Evolutionary conservation across 2,329 filamentous ascomycete genomes (phyloP).

Genomic region (Xylariaceae sp.): DNA sequence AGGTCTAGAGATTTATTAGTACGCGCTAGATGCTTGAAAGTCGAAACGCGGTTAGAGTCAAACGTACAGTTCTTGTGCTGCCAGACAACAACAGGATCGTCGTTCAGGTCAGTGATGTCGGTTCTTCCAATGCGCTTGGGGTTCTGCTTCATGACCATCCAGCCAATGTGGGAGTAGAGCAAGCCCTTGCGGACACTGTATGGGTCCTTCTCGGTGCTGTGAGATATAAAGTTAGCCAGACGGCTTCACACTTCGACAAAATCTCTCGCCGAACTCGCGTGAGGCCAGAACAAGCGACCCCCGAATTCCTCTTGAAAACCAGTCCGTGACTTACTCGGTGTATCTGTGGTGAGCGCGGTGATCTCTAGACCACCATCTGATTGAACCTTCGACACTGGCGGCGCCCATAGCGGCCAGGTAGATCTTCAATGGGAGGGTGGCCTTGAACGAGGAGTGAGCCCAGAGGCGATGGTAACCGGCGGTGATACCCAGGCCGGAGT

Average conservation of each 20-base stretch:
- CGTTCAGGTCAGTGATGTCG: conserved; percentile 47
- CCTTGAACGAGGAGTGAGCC: conserved; percentile 44
- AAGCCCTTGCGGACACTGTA: conserved; percentile 48
- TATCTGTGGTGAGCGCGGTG: conserved; percentile 49
- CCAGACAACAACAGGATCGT: conserved; percentile 45
- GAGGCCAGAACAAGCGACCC: not conserved
- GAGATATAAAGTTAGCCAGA: conserved; percentile 1
- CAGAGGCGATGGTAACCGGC: conserved; percentile 37
- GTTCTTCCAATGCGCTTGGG: conserved; percentile 47
- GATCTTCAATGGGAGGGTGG: conserved; percentile 39
- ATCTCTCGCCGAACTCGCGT: not conserved
- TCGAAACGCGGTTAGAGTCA: not conserved
- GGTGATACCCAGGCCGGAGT: conserved; percentile 34
- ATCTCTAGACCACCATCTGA: conserved; percentile 45
- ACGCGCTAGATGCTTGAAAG: not conserved
- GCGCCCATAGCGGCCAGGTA: conserved; percentile 44
- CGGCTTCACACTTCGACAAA: not conserved
- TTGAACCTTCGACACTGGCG: conserved; percentile 45
- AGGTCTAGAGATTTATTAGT: conserved; percentile 30
- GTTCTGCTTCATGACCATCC: conserved; percentile 52
- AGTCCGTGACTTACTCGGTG: conserved; percentile 35
- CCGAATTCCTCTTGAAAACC: not conserved
- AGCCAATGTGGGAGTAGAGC: conserved; percentile 46
- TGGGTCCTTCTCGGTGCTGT: conserved; percentile 44
- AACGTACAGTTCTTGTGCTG: conserved; percentile 41